Percentiles rank a stretch among this genome's conserved stretches.
Conservation (phyloP, 2,329 filamentous ascomycete genomes). For the Aspergillus ochraceoroseus region DNA sequence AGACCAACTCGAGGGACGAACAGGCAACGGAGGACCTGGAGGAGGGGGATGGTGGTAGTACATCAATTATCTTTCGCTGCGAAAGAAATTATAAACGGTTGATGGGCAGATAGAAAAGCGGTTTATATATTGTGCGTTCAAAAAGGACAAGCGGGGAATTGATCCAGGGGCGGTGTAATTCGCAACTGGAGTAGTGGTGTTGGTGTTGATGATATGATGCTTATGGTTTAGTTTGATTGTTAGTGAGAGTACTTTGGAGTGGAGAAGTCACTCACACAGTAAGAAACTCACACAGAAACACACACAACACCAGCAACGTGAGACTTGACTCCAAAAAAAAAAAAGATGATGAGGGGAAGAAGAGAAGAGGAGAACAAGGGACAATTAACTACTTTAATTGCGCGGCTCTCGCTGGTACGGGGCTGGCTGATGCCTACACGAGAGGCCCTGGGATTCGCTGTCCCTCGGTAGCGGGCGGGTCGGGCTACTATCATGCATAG, state of each 20-base stretch:
- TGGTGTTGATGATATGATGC: too few species aligned
- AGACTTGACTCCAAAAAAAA: constrained; percentile 1
- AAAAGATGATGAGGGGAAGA: constrained; percentile 2
- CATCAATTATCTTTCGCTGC: constrained; percentile 17
- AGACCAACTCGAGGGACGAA: constrained; percentile 10
- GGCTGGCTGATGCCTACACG: constrained; percentile 17
- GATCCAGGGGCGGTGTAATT: too few species aligned
- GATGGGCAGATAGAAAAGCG: neutral
- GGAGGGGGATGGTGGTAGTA: constrained; percentile 19
- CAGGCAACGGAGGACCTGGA: constrained; percentile 6
- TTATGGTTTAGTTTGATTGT: too few species aligned
- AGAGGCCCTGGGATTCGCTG: constrained; percentile 4
- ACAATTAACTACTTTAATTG: constrained; percentile 5
- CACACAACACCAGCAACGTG: neutral
- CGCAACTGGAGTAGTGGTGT: too few species aligned
- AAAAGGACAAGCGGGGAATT: too few species aligned
- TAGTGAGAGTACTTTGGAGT: too few species aligned
- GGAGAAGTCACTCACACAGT: too few species aligned
- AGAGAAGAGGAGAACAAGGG: constrained; percentile 6
- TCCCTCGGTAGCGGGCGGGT: neutral
- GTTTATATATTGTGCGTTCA: neutral
- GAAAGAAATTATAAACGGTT: neutral
- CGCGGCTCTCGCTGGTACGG: constrained; percentile 10
- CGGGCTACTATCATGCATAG: constrained; percentile 6
- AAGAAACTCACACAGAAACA: too few species aligned